Percentiles rank a stretch among this genome's conserved stretches.
Conservation (phyloP, 768 basidiomycete species). For the Daedaleopsis nitida region DNA sequence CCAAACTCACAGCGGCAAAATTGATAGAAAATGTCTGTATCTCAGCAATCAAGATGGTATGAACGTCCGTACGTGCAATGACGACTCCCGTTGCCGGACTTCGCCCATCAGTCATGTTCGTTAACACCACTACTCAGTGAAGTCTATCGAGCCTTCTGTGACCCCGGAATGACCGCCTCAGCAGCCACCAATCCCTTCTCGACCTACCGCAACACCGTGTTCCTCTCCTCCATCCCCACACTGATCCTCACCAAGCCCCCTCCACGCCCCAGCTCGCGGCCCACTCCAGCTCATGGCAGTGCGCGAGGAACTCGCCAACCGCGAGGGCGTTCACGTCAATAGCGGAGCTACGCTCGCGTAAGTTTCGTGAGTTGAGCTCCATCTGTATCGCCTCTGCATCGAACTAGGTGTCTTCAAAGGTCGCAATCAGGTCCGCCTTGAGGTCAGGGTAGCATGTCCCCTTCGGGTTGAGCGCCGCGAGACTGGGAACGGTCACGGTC, state of each 20-base stretch:
- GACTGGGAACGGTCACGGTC: slow-evolving; percentile 43
- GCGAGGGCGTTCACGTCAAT: slow-evolving; percentile 85
- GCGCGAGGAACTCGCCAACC: slow-evolving; percentile 85
- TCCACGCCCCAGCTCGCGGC: slow-evolving; percentile 88
- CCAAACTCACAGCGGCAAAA: no score
- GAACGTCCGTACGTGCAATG: no score
- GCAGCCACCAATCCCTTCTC: slow-evolving; percentile 71
- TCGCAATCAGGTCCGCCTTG: slow-evolving; percentile 55
- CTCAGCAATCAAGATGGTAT: no score
- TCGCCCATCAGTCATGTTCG: no score
- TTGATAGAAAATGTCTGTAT: no score
- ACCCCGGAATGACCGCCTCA: slow-evolving; percentile 44
- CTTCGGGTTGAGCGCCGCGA: slow-evolving; percentile 88
- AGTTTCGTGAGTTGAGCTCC: slow-evolving; percentile 98
- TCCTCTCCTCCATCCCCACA: slow-evolving; percentile 84
- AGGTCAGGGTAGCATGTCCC: slow-evolving; percentile 68
- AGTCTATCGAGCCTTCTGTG: no score
- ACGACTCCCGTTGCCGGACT: no score
- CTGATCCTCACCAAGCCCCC: slow-evolving; percentile 81
- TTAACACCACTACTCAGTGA: no score
- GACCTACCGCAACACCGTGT: slow-evolving; percentile 59
- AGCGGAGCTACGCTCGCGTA: slow-evolving; percentile 65
- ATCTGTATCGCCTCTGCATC: slow-evolving; percentile 93
- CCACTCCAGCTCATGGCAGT: slow-evolving; percentile 90
- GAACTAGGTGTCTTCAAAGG: slow-evolving; percentile 86